Evolutionary conservation across 1,139 yeast genomes (phyloP).

Genomic region (Yamadazyma diddensiae): DNA sequence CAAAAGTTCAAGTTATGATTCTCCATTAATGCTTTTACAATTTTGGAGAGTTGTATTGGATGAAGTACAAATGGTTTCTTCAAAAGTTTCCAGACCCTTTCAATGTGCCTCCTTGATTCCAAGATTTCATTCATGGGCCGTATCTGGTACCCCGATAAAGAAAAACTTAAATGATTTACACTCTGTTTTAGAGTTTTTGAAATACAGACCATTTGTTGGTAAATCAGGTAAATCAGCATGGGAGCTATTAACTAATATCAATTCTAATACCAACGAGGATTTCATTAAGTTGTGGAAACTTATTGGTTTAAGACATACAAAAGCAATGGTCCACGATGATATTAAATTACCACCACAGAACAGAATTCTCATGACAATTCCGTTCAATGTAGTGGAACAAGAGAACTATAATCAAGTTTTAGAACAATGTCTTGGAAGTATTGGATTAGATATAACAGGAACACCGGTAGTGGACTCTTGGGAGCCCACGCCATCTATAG

Average conservation of each 20-base stretch:
- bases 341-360: conserved; percentile 75
- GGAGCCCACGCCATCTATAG: conserved; percentile 44
- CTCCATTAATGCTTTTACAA: conserved; percentile 80
- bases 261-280: conserved; percentile 27
- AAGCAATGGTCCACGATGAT: conserved; percentile 75
- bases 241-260: conserved; percentile 23
- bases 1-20: conserved; percentile 52
- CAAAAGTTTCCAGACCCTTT: conserved; percentile 71
- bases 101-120: conserved; percentile 78
- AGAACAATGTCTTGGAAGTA: conserved; percentile 58
- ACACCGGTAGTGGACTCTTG: conserved; percentile 50
- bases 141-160: conserved; percentile 89
- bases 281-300: conserved; percentile 46
- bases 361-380: conserved; percentile 63
- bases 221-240: conserved; percentile 40
- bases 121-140: conserved; percentile 92
- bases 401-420: conserved; percentile 71
- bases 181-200: conserved; percentile 66
- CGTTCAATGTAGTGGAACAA: conserved; percentile 79
- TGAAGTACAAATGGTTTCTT: conserved; percentile 91
- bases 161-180: conserved; percentile 63
- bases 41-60: conserved; percentile 89
- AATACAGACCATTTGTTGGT: conserved; percentile 59
- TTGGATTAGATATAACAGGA: conserved; percentile 59
- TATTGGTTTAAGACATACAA: conserved; percentile 75